Conservation (phyloP, 139 green algal species). For the Auxenochlorella protothecoides region DNA sequence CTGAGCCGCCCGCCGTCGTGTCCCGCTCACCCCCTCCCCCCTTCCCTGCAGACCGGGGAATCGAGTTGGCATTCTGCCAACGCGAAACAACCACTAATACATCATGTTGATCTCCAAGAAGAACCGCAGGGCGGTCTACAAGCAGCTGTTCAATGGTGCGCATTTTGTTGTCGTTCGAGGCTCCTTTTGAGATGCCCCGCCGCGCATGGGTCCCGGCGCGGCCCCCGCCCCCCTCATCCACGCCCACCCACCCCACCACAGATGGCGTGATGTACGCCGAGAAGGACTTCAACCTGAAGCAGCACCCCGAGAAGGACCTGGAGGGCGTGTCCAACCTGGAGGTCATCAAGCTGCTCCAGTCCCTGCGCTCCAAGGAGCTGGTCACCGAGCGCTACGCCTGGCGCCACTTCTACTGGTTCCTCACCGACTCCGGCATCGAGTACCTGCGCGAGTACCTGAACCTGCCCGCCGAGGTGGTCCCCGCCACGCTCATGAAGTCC, state of each 20-base stretch:
- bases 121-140: constrained; percentile 97
- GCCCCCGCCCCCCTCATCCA: constrained; percentile 1
- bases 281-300: constrained; percentile 97
- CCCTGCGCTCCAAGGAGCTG: constrained; percentile 89
- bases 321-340: constrained; percentile 84
- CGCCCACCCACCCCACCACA: constrained; percentile 21
- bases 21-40: too few species aligned
- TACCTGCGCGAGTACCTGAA: constrained; percentile 97
- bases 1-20: neutral
- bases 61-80: constrained; percentile 85
- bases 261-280: constrained; percentile 97
- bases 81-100: constrained; percentile 49
- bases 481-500: constrained; percentile 91
- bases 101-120: constrained; percentile 98
- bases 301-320: constrained; percentile 82
- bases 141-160: constrained; percentile 97
- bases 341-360: constrained; percentile 61
- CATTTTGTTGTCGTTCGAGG: neutral
- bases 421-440: constrained; percentile 96
- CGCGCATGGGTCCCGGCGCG: neutral
- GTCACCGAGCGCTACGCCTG: constrained; percentile 96
- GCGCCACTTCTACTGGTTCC: constrained; percentile 99
- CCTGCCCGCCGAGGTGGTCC: constrained; percentile 88
- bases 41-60: constrained; percentile 45
- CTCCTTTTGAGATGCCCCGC: neutral